phyloP scores from a whole-genome alignment of 192 early-diverging fungal species.

The Backusella circina region DNA sequence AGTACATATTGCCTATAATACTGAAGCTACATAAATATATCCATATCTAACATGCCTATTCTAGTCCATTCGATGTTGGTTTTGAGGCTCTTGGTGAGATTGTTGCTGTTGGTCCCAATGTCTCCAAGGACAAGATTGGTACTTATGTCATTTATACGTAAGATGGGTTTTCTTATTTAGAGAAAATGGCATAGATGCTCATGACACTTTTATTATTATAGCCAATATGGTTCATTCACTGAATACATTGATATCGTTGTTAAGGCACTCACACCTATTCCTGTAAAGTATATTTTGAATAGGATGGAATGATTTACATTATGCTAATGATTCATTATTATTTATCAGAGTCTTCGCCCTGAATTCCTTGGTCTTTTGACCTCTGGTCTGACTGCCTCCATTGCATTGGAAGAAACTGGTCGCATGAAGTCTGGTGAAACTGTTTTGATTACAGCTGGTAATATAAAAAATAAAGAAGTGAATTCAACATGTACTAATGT shows the following conservation, averaged over 20 bases:
- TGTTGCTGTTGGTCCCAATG: conserved; percentile 39
- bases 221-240: conserved; percentile 48
- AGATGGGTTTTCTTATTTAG: background rate
- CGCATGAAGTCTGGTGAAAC: conserved; percentile 46
- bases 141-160: conserved; percentile 30
- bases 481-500: background rate
- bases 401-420: conserved; percentile 47
- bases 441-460: conserved; percentile 52
- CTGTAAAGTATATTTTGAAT: conserved; percentile 14
- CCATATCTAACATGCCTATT: background rate
- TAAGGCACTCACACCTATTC: conserved; percentile 31
- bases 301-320: background rate
- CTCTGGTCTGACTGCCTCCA: conserved; percentile 51
- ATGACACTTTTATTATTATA: background rate
- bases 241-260: conserved; percentile 41
- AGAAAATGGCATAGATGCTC: too few relatives aligned
- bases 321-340: background rate
- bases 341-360: background rate
- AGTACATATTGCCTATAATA: too few relatives aligned
- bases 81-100: conserved; percentile 56
- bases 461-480: background rate
- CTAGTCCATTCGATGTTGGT: conserved; percentile 55
- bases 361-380: conserved; percentile 44
- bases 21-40: too few relatives aligned
- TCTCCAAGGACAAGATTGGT: conserved; percentile 27